phyloP scores from a whole-genome alignment of 2,329 filamentous ascomycete genomes.

The Aureobasidium sp. region DNA sequence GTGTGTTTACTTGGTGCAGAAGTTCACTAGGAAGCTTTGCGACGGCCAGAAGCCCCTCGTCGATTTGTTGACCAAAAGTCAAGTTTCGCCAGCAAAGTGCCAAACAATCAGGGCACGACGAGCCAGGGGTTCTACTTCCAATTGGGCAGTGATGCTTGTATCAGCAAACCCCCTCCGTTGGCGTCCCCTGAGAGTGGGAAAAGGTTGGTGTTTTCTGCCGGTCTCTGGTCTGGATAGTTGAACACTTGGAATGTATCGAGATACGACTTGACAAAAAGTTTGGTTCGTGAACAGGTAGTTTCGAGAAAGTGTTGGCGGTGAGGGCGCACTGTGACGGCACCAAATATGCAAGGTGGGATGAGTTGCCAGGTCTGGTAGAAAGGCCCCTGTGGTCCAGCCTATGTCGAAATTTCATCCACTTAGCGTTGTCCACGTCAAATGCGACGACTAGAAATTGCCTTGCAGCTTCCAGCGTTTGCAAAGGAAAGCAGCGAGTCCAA shows the following conservation, averaged over 20 bases:
- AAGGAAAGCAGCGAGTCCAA: neutral
- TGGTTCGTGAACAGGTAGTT: neutral
- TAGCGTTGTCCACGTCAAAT: constrained; percentile 3
- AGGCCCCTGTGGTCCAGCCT: neutral
- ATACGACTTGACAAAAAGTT: neutral
- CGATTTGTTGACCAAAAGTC: neutral
- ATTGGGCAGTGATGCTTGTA: constrained; percentile 10
- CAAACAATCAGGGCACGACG: neutral
- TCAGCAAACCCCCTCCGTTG: constrained; percentile 7
- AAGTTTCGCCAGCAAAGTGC: neutral
- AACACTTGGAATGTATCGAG: constrained; percentile 12
- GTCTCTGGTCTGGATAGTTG: neutral
- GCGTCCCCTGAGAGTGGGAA: neutral
- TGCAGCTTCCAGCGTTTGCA: constrained; percentile 8
- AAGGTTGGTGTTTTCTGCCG: neutral
- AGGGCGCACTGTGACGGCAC: constrained; percentile 9
- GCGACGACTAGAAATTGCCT: constrained; percentile 1
- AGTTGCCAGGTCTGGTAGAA: neutral
- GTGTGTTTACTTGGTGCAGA: neutral
- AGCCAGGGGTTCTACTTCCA: neutral
- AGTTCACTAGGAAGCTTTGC: neutral
- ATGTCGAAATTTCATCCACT: neutral
- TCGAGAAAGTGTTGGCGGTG: neutral
- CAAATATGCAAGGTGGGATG: constrained; percentile 9
- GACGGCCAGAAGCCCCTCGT: neutral